Evolutionary conservation across 345 rosid genomes (phyloP), one percentile per base, ranked within the genome.

Genomic region (Citrus inodora): DNA sequence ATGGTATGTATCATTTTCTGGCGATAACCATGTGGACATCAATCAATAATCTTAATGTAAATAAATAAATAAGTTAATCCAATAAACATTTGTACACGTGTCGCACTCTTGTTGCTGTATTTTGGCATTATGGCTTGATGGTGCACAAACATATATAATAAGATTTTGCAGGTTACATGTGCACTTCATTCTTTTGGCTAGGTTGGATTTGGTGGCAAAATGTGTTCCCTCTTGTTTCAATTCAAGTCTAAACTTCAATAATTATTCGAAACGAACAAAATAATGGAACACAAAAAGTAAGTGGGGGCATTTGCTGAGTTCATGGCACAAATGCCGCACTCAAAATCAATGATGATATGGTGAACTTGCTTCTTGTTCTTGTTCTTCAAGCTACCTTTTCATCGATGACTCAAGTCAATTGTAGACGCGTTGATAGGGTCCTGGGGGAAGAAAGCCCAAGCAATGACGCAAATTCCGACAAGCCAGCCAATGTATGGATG

Each of bases 271-370:
- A 33, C 35, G 35, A 33, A 11, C 6, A 13, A 35, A n/a, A 73
- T 37, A 35, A 59, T 35, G 75, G 32, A 73, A 73, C n/a, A 13
- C 65, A 42, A 55, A 33, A 32, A 4, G 24, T 7, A 7, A 5
- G 17, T 1, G 16, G 5, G 59, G 28, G 7, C 0, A 30, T 5
- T 63, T 53, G 19, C 62, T 1, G 46, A 53, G 75, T 71, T 71
- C 63, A 4, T 21, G 75, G 30, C 63, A 55, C 46, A 55, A 71
- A 71, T 53, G 63, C 46, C 75, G 75, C 64, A 71, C 64, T 55
- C 21, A 30, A 71, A 71, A 71, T 71, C 75, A 32, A 32, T 9
- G 28, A 72, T 56, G 51, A 35, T 66, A 19, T 7, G 30, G 7
- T 33, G 19, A 33, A 65, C 3, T 7, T 19, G 42, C 69, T 19